Evolutionary conservation across 768 basidiomycete species (phyloP).

Genomic region (Mycena albidolilacea): DNA sequence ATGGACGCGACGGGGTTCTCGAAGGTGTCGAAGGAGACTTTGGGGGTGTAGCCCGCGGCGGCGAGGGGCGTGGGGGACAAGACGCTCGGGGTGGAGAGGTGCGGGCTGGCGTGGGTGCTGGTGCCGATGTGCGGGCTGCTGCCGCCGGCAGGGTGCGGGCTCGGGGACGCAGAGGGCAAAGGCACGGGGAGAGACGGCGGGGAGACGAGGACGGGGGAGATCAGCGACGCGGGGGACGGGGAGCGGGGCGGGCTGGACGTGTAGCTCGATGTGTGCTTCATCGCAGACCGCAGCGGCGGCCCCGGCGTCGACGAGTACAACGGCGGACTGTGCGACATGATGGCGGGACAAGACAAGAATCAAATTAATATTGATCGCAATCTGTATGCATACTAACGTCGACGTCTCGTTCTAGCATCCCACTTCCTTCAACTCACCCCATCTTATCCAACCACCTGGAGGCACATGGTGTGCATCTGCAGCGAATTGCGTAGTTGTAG

Average conservation of each 20-base stretch:
- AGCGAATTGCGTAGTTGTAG: too few relatives aligned
- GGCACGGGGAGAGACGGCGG: conserved; percentile 29
- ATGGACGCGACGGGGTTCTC: conserved; percentile 85
- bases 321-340: conserved; percentile 15
- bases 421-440: too few relatives aligned
- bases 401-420: too few relatives aligned
- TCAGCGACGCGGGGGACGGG: conserved; percentile 31
- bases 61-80: conserved; percentile 41
- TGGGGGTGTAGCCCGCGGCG: conserved; percentile 65
- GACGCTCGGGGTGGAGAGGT: conserved; percentile 17
- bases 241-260: conserved; percentile 45
- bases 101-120: neutral
- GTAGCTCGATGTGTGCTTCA: conserved; percentile 61
- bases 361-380: too few relatives aligned
- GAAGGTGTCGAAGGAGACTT: conserved; percentile 91
- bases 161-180: conserved; percentile 11
- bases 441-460: too few relatives aligned
- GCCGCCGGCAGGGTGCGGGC: too few relatives aligned
- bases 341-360: neutral
- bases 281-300: conserved; percentile 63
- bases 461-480: too few relatives aligned
- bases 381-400: too few relatives aligned
- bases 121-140: too few relatives aligned
- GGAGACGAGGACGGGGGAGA: conserved; percentile 41
- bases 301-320: conserved; percentile 22